Evolutionary conservation across 495 filamentous ascomycete species (phyloP), one percentile per base, ranked within the genome.

Genomic region (Lichina pygmaea): DNA sequence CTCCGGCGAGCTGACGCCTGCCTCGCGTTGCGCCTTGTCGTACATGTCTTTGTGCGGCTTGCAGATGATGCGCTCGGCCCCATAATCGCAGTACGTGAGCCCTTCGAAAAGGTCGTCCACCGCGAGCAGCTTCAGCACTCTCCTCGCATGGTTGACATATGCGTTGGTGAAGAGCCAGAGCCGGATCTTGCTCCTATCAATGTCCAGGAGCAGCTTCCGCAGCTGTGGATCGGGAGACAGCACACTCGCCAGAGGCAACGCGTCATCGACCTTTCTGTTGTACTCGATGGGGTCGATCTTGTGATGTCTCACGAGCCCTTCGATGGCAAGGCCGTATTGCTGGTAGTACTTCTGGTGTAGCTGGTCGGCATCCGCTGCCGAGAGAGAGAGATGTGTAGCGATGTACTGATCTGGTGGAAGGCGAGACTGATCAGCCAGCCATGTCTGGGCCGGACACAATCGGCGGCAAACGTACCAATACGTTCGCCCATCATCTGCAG

Each of bases 91-190:
- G 37, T 36, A 51, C 7, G 49, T 51, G 40, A 51, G 44, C 16
- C 49, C 16, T 15, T 40, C 33, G 34, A 17, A 48, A 30, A 83
- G 59, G 58, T 91, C 83, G 10, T 91, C 83, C 15, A 95, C 59
- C 31, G 70, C 75, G 3, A 99, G 64, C 31, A 99, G 57, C 50
- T 66, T 72, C 12, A 95, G 70, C 7, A 99, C 89, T 15, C 85
- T 61, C 50, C 69, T 73, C 6, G 71, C 91, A 54, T 99, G 91
- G 40, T 65, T 95, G 50, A 92, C 60, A 54, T 94, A 92, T 37
- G 91, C 91, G 54, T 99, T 99, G 0, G 91, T 99, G 48, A 99
- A 73, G 3, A 99, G 70, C 91, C 91, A 95, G 15, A 81, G 61
- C 55, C 75, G 80, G 50, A 93, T 80, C 53, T 89, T 93, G 43